Base-by-base conservation (phyloP, 2,329 filamentous ascomycete species). In the Achaetomium macrosporum region DNA sequence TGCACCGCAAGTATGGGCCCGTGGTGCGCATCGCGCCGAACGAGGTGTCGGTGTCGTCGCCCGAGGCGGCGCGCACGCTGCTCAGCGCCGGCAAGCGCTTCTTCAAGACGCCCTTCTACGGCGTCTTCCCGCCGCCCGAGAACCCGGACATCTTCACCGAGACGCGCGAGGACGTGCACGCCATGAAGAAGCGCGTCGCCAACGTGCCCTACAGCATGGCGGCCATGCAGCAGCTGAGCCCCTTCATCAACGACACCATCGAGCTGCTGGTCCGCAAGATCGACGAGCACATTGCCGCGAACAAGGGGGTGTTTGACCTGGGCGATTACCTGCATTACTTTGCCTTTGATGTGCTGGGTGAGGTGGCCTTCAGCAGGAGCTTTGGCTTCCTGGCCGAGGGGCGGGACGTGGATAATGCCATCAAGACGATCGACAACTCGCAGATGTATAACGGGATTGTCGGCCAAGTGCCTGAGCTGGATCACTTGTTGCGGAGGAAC, bases 121-220 rank as follows among this genome's bases (percentile, higher is more conserved):
- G 64, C 37, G 77, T 81, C 7, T 81, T 81, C 60, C 77, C 77
- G 30, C 77, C 77, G 3, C 73, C 75, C 0, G 76, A 78, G 65
- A 79, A 80, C 65, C 76, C 77, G 6, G 77, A 81, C 55, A 79
- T 81, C 62, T 81, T 81, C 65, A 80, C 78, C 39, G 77, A 81
- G 63, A 73, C 70, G 15, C 69, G 76, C 49, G 77, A 80, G 64
- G 69, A 73, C 7, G 73, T 76, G n/a, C 78, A 81, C 62, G 76
- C 76, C 0, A 69, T 71, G 54, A 79, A 79, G 70, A 81, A 80
- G 66, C 72, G 75, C 61, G 73, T 76, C 5, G 73, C 73, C 58
- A 76, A 75, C 45, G 72, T 75, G 35, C 74, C 76, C 0, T 79
- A 79, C 63, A 73, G 71, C 63, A 77, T 79, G 76, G 71, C 73